Evolutionary conservation across 495 filamentous ascomycete species (phyloP), one percentile per base, ranked within the genome.

Genomic region (Annulohypoxylon nitens): DNA sequence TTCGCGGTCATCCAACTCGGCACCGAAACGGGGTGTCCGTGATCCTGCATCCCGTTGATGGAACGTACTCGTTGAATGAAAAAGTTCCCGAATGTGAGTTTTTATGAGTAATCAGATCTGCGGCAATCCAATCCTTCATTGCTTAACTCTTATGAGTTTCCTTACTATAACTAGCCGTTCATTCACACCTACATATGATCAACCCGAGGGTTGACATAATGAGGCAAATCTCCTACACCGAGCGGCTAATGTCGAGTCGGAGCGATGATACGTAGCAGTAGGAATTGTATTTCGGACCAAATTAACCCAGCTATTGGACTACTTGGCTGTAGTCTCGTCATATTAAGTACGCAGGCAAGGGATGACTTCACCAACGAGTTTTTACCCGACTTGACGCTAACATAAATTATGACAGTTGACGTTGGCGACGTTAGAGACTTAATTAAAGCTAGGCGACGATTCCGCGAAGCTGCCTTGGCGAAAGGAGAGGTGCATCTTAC

Each of bases 381-480:
- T 41, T 47, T 60, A 26, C 39, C 18, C 10, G 39, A 50, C 34
- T 8, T 39, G 20, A 20, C 1, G 37, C 36, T 41, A 53, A 6
- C 9, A 45, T 41, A 59, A 25, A 61, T 62, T 45, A 55, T 45
- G 16, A 20, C 30, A 9, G 26, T 14, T 68, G 39, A 50, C 53
- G 33, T 45, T 36, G 16, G 41, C 30, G 30, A 30, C 2, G 30
- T 30, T 30, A 2, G 25, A 4, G 18, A 53, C 20, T 26, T 4
- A 25, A 23, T 16, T 20, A 37, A 48, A 16, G 26, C 3, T 48
- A 58, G 26, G 45, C 11, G 48, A 57, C 34, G 20, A 16, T 64
- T 20, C 39, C 39, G 59, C 59, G 59, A 23, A 51, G 36, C 51
- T 39, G 43, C 26, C 67, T 69, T 69, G 67, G 67, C 59, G 37